Evolutionary conservation across 2,329 filamentous ascomycete species (phyloP), one percentile per base, ranked within the genome.

Genomic region (Trichoderma sp.): DNA sequence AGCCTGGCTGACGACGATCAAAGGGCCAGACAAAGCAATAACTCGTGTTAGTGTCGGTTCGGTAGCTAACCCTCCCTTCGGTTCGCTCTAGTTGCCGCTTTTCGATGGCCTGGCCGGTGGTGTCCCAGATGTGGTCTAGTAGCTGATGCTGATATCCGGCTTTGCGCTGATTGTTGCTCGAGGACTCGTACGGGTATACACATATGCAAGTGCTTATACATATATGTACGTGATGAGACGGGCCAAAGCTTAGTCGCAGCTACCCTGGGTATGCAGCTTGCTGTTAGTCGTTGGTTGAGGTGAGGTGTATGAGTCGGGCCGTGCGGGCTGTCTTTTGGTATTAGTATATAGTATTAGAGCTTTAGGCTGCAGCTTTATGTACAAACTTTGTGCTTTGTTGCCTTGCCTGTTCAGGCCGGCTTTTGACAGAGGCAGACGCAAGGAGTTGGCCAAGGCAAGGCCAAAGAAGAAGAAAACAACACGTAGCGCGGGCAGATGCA

Each of bases 401-500:
- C 14, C 21, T 14, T 52, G 21, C 26, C 39, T 43, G 46, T 52
- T 24, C 6, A 18, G 59, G 39, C 26, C 13, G 18, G 3, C 3
- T 11, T n/a, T 14, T 52, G 34, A 18, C 58, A 46, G 37, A 54
- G 51, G 51, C 13, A 28, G 52, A 28, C 28, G 28, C 54, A n/a
- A 14, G 8, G 18, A 30, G 28, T 24, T 24, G 13, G 54, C 18
- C 21, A 24, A 11, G 26, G 24, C 37, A 54, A 30, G 39, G n/a
- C 21, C 24, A 52, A 30, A 52, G 14, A 32, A 37, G 26, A 43
- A 21, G 16, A 59, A 24, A 54, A 30, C 51, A 55, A 51, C 18
- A 16, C 24, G n/a, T 39, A 49, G 34, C 46, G 34, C 56, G 34
- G 59, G 51, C 37, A 39, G 66, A 73, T 76, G 71, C 72, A 74